phyloP scores from a whole-genome alignment of 2,329 filamentous ascomycete species.

The Phyllosticta ampelicida region DNA sequence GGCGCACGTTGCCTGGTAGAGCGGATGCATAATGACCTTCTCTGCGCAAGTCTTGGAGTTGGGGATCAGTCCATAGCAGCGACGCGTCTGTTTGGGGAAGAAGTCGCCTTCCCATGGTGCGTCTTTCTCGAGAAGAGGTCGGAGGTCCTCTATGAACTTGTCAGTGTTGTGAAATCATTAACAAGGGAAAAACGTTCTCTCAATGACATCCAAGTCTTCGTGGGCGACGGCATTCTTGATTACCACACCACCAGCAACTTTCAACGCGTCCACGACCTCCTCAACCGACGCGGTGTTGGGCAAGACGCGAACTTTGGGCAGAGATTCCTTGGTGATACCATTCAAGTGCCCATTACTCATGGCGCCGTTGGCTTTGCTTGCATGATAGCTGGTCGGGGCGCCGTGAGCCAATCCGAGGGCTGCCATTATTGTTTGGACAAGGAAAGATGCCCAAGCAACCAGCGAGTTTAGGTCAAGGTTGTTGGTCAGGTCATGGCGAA shows the following conservation, averaged over 20 bases:
- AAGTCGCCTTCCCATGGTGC: background rate
- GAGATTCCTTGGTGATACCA: background rate
- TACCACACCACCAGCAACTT: background rate
- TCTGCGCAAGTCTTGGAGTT: slow-evolving; percentile 9
- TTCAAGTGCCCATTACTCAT: background rate
- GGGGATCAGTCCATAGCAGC: background rate
- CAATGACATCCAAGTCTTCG: background rate
- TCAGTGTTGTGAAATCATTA: background rate
- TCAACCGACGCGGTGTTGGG: background rate
- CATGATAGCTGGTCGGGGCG: background rate
- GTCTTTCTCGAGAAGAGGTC: background rate
- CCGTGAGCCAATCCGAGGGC: background rate
- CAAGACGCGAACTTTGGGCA: background rate
- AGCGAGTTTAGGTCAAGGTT: background rate
- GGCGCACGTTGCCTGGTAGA: slow-evolving; percentile 19
- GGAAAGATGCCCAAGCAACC: background rate
- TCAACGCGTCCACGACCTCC: background rate
- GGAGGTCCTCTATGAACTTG: background rate
- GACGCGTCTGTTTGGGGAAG: background rate
- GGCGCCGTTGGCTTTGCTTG: background rate
- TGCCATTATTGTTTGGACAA: background rate
- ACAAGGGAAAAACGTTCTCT: background rate
- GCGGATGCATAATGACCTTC: slow-evolving; percentile 17
- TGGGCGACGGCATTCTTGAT: background rate
- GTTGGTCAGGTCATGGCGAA: background rate